Evolutionary conservation across 139 green algal species (phyloP).

Genomic region (Tetratostichococcus sp.): DNA sequence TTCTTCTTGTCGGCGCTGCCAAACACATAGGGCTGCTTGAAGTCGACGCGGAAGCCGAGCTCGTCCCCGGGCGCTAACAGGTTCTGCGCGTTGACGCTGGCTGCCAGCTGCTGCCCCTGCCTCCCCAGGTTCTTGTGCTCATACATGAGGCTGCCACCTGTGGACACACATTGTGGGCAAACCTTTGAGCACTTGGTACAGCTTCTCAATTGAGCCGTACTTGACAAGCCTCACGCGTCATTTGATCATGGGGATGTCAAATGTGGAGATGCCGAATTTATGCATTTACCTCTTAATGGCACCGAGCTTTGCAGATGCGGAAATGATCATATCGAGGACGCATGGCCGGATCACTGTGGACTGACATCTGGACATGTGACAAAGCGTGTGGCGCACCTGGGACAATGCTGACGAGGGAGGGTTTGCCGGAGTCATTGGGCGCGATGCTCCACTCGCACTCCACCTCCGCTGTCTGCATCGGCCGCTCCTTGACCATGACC

Average conservation of each 20-base stretch:
- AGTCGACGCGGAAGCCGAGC: constrained; percentile 69
- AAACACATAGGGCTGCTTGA: constrained; percentile 55
- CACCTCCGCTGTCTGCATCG: constrained; percentile 50
- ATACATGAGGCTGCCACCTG: constrained; percentile 38
- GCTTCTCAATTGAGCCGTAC: too few relatives aligned
- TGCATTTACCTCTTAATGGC: too few relatives aligned
- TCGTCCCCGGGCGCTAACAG: constrained; percentile 69
- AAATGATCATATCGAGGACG: too few relatives aligned
- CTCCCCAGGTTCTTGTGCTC: constrained; percentile 69
- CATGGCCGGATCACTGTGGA: too few relatives aligned
- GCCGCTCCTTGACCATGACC: constrained; percentile 68
- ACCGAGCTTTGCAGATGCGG: too few relatives aligned
- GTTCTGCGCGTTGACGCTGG: constrained; percentile 62
- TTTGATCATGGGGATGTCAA: too few relatives aligned
- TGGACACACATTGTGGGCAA: background rate
- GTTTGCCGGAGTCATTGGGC: constrained; percentile 47
- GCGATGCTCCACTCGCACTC: constrained; percentile 68
- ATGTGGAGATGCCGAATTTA: too few relatives aligned
- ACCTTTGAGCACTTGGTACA: too few relatives aligned
- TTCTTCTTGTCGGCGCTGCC: constrained; percentile 51
- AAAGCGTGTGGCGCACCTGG: too few relatives aligned
- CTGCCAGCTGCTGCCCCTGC: constrained; percentile 49
- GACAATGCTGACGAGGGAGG: constrained; percentile 41
- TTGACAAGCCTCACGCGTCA: too few relatives aligned
- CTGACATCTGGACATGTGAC: too few relatives aligned